Conservation (phyloP, 1,284 basidiomycete species). For the Inonotus hispidus region DNA sequence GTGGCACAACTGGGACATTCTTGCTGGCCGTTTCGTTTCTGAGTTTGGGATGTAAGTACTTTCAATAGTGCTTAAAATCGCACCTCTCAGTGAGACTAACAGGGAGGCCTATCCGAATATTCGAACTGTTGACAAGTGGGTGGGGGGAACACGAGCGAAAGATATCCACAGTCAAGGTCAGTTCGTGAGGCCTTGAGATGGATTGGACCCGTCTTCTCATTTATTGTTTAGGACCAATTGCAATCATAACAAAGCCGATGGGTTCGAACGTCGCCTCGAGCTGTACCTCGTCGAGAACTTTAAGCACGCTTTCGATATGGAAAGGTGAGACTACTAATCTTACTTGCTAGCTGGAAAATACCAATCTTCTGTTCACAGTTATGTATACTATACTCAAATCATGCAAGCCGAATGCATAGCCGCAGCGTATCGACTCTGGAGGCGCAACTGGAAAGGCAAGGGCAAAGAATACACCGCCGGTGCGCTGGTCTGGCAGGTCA, state of each 20-base stretch:
- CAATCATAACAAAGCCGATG: conserved; percentile 87
- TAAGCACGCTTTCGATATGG: conserved; percentile 83
- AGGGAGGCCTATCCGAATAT: conserved; percentile 83
- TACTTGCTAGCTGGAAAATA: no score
- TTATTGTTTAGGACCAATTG: conserved; percentile 48
- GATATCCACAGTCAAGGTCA: conserved; percentile 83
- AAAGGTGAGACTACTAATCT: conserved; percentile 44
- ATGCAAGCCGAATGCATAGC: conserved; percentile 80
- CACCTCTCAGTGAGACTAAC: background rate
- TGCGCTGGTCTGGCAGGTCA: conserved; percentile 77
- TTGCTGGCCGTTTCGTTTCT: conserved; percentile 84
- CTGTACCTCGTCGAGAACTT: conserved; percentile 89
- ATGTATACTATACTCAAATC: conserved; percentile 76
- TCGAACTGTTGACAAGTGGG: conserved; percentile 81
- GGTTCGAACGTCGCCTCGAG: conserved; percentile 81
- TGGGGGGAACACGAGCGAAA: conserved; percentile 59
- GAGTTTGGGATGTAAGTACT: conserved; percentile 75
- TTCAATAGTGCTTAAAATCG: no score
- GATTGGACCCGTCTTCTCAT: conserved; percentile 26
- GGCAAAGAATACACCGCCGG: conserved; percentile 70
- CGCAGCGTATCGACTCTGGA: conserved; percentile 73
- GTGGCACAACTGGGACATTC: conserved; percentile 86
- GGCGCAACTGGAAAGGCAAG: conserved; percentile 68
- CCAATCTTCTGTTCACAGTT: conserved; percentile 34
- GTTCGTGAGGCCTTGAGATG: conserved; percentile 23